phyloP scores from a whole-genome alignment of 1,139 yeast genomes.

The Protomyces gravidus region DNA sequence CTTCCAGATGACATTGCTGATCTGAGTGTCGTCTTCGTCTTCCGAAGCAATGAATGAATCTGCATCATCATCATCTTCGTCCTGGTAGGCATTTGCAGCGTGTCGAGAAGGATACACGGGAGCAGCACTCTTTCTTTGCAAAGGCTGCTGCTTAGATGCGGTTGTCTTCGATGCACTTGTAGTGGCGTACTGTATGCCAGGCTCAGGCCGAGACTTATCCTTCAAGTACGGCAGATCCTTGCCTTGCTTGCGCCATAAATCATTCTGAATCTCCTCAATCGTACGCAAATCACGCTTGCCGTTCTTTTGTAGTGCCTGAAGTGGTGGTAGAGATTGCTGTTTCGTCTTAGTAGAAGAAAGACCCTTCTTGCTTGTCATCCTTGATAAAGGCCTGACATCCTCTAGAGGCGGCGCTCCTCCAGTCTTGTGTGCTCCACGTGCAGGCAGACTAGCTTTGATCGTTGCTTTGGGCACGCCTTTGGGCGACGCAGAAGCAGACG shows the following conservation, averaged over 20 bases:
- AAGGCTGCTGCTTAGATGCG: no score
- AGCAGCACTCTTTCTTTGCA: no score
- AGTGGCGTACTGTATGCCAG: no score
- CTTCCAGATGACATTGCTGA: neutral
- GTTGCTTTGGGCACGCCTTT: neutral
- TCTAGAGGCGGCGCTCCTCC: neutral
- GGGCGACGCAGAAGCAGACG: neutral
- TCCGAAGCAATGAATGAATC: slow-evolving; percentile 42
- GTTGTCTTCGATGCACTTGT: no score
- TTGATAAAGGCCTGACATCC: neutral
- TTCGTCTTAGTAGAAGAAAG: neutral
- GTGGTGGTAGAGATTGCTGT: neutral
- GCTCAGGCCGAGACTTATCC: no score
- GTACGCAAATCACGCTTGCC: slow-evolving; percentile 20
- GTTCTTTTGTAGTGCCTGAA: slow-evolving; percentile 17
- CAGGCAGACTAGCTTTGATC: neutral
- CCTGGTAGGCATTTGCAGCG: no score
- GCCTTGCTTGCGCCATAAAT: slow-evolving; percentile 21
- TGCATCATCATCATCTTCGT: slow-evolving; percentile 36
- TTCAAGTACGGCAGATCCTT: slow-evolving; percentile 13
- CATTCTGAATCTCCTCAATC: slow-evolving; percentile 27
- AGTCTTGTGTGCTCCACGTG: neutral
- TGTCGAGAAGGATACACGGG: no score
- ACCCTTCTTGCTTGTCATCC: neutral
- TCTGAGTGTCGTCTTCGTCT: slow-evolving; percentile 37